Conservation (phyloP, 148 eudicot genomes). For the Vaccinium macrocarpon region DNA sequence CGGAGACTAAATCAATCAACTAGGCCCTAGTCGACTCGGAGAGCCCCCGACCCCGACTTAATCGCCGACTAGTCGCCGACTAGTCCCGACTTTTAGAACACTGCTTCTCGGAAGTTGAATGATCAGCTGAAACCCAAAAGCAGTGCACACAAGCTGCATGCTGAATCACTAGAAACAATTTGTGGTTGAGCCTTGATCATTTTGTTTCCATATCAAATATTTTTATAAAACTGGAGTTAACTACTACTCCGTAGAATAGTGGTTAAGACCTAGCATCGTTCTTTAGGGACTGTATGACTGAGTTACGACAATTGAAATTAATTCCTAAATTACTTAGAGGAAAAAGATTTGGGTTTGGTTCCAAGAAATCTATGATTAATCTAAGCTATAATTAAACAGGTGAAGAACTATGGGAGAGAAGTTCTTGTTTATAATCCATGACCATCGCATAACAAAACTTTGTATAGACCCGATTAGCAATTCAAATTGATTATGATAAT, state of each 20-base stretch:
- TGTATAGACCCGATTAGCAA: background rate
- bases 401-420: background rate
- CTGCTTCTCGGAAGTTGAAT: background rate
- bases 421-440: background rate
- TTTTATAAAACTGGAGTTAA: no score
- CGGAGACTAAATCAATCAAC: no score
- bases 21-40: no score
- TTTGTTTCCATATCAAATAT: background rate
- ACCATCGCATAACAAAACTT: background rate
- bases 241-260: background rate
- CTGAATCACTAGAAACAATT: background rate
- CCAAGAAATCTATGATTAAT: background rate
- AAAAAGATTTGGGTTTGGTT: background rate
- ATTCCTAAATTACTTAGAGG: background rate
- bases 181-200: background rate
- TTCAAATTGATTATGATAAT: background rate
- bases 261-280: background rate
- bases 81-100: no score
- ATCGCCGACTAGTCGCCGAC: no score
- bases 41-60: no score
- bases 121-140: background rate
- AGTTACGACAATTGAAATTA: background rate
- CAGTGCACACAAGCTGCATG: background rate
- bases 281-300: background rate
- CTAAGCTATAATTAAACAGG: background rate